Evolutionary conservation across 2,329 filamentous ascomycete genomes (phyloP).

Genomic region (Ceratocystis variospora): DNA sequence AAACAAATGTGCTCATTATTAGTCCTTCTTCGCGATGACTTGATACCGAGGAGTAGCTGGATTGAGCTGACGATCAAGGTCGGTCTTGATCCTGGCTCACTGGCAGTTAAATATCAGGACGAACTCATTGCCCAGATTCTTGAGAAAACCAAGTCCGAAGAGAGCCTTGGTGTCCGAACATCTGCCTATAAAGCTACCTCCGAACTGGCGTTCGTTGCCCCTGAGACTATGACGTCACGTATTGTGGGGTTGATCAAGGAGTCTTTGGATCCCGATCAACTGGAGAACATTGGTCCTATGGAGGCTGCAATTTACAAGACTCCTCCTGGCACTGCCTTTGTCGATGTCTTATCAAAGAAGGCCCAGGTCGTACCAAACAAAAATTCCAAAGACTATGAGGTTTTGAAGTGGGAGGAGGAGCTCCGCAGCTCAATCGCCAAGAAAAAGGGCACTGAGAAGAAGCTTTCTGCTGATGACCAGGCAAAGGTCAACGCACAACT

Average conservation of each 20-base stretch:
- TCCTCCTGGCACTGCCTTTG: constrained; percentile 71
- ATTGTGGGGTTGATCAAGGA: constrained; percentile 59
- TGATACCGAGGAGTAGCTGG: constrained; percentile 72
- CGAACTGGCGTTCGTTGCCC: constrained; percentile 86
- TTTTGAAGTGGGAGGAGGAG: constrained; percentile 93
- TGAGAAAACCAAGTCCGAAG: constrained; percentile 33
- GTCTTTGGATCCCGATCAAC: constrained; percentile 57
- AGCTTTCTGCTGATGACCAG: constrained; percentile 77
- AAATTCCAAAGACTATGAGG: constrained; percentile 89
- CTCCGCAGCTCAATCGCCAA: constrained; percentile 73
- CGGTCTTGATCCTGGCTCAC: constrained; percentile 65
- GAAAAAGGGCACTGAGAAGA: constrained; percentile 85
- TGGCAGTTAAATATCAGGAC: constrained; percentile 52
- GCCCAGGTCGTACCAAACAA: constrained; percentile 62
- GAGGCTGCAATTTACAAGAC: constrained; percentile 91
- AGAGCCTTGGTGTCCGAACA: constrained; percentile 35
- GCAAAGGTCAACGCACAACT: constrained; percentile 84
- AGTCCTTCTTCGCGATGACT: constrained; percentile 61
- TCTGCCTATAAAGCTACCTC: constrained; percentile 77
- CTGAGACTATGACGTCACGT: constrained; percentile 61
- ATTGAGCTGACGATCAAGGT: constrained; percentile 74
- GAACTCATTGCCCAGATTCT: constrained; percentile 55
- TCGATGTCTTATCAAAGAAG: constrained; percentile 84
- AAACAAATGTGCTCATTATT: constrained; percentile 63
- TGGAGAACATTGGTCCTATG: constrained; percentile 63